Evolutionary conservation across 805 yeast species (phyloP).

Genomic region (Candida arabinofermentans): DNA sequence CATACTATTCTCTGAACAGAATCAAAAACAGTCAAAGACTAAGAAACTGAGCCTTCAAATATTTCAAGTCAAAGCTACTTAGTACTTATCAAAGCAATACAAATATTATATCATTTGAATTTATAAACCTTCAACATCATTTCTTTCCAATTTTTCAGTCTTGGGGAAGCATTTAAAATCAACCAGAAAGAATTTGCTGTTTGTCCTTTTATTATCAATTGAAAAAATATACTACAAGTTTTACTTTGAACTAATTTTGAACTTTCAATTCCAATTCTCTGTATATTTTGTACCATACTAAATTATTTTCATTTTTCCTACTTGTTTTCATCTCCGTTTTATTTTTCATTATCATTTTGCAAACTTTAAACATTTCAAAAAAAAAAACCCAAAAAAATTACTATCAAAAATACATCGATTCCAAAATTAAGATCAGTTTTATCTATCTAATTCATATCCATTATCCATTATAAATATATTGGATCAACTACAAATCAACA

Average conservation of each 20-base stretch:
- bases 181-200: not conserved
- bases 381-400: not conserved
- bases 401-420: not conserved
- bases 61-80: not conserved
- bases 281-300: slow-evolving; percentile 2
- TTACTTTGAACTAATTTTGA: slow-evolving; percentile 1
- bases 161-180: slow-evolving; percentile 2
- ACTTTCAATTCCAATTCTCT: slow-evolving; percentile 1
- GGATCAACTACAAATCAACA: not conserved
- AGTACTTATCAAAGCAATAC: not conserved
- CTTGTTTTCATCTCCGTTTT: not conserved
- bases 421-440: not conserved
- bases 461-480: not conserved
- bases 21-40: not conserved
- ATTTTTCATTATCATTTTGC: not conserved
- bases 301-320: not conserved
- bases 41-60: not conserved
- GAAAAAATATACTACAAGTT: not conserved
- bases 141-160: not conserved
- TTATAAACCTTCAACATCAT: not conserved
- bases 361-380: not conserved
- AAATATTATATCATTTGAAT: not conserved
- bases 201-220: not conserved
- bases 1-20: slow-evolving; percentile 1
- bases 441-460: no score